phyloP scores from a whole-genome alignment of 2,329 filamentous ascomycete species.

The Stenocarpella maydis region DNA sequence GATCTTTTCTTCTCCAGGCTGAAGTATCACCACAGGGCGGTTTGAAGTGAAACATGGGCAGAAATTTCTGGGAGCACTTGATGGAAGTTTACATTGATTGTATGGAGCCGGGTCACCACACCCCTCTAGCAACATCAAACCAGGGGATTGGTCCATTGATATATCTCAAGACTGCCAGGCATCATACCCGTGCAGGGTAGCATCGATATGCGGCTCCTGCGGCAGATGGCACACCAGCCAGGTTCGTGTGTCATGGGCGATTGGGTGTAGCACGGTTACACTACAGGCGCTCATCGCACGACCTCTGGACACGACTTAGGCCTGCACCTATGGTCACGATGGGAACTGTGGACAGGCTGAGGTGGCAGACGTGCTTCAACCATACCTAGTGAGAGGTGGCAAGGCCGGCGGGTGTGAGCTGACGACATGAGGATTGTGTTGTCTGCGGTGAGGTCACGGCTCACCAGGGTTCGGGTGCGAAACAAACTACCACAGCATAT shows the following conservation, averaged over 20 bases:
- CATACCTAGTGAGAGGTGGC: not conserved
- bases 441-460: no score
- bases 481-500: not conserved
- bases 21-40: not conserved
- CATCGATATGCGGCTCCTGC: constrained; percentile 1
- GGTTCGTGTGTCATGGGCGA: not conserved
- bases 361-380: not conserved
- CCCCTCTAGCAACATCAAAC: fast-evolving
- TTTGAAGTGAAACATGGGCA: not conserved
- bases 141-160: no score
- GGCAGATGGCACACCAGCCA: not conserved
- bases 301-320: not conserved
- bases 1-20: not conserved
- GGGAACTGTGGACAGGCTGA: not conserved
- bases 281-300: constrained; percentile 20
- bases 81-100: not conserved
- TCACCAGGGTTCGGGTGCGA: not conserved
- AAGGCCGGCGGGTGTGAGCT: not conserved
- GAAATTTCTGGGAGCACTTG: not conserved
- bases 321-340: not conserved
- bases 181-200: no score
- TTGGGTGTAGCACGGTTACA: constrained; percentile 27
- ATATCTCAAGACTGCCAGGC: no score
- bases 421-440: no score
- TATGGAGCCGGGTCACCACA: not conserved